phyloP scores from a whole-genome alignment of 768 basidiomycete genomes.

The Leccinum ochraceum region DNA sequence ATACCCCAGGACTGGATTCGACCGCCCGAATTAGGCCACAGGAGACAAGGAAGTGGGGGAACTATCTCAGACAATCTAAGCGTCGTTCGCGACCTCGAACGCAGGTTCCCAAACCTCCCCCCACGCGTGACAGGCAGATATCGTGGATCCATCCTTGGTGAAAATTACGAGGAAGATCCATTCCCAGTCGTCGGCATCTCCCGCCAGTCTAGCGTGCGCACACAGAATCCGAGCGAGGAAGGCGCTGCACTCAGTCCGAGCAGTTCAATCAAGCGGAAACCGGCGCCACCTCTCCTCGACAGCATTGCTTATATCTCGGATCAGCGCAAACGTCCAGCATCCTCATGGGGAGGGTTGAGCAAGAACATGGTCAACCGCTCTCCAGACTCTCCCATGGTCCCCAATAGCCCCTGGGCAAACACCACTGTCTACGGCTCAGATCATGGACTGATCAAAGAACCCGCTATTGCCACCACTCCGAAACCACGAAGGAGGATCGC shows the following conservation, averaged over 20 bases:
- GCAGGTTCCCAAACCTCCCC: constrained; percentile 56
- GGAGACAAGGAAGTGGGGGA: constrained; percentile 23
- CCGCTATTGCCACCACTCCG: constrained; percentile 10
- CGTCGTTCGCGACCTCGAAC: constrained; percentile 51
- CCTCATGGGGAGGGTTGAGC: constrained; percentile 29
- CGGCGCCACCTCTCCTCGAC: constrained; percentile 30
- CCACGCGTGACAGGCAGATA: constrained; percentile 32
- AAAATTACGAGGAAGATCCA: constrained; percentile 25
- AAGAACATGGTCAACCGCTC: neutral
- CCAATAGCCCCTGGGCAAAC: constrained; percentile 12
- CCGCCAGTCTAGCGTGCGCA: constrained; percentile 23
- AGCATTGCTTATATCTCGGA: constrained; percentile 13
- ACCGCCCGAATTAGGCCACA: constrained; percentile 11
- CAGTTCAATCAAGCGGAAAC: constrained; percentile 33
- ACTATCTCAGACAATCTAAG: constrained; percentile 44
- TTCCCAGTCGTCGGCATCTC: constrained; percentile 27
- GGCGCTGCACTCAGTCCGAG: constrained; percentile 16
- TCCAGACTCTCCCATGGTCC: constrained; percentile 4
- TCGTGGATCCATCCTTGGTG: constrained; percentile 27
- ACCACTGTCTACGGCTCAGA: constrained; percentile 4
- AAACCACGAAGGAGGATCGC: constrained; percentile 17
- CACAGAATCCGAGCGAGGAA: constrained; percentile 17
- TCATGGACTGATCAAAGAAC: neutral
- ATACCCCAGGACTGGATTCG: constrained; percentile 13
- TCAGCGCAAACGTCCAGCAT: constrained; percentile 7